These are phyloP conservation scores for Ensete glaucum DNA, from an alignment of 176 grass and related monocot species.

Conservation along the genomic window DNA sequence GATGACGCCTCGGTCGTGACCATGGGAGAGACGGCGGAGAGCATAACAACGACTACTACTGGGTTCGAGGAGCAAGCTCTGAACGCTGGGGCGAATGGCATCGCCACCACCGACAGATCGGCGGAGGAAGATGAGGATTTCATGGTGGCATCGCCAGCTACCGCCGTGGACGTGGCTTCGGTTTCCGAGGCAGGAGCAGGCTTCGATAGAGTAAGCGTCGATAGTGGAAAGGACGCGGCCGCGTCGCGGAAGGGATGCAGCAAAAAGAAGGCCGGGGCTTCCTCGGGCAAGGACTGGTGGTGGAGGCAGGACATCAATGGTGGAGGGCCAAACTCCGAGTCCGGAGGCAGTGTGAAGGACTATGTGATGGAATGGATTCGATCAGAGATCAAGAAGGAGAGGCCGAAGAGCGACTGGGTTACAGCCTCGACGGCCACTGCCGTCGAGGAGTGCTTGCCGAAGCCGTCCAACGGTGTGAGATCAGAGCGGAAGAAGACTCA, in stretches of 20 bases:
- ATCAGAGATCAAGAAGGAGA: conserved; percentile 93
- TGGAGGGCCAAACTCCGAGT: not conserved
- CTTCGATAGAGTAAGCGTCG: conserved; percentile 47
- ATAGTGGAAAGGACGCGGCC: conserved; percentile 34
- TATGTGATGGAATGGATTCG: conserved; percentile 99
- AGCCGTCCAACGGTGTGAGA: not conserved
- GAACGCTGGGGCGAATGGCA: not conserved
- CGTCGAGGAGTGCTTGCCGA: conserved; percentile 24
- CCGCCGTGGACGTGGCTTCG: conserved; percentile 35
- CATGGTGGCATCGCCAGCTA: conserved; percentile 26
- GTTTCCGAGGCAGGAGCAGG: conserved; percentile 27
- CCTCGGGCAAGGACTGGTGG: conserved; percentile 60
- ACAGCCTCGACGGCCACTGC: conserved; percentile 18
- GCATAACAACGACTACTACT: conserved; percentile 3
- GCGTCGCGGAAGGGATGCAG: conserved; percentile 21
- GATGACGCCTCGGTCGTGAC: conserved; percentile 8
- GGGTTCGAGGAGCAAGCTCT: conserved; percentile 3
- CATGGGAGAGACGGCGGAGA: conserved; percentile 17
- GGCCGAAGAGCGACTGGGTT: conserved; percentile 73
- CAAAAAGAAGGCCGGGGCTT: not conserved
- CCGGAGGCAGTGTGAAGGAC: conserved; percentile 49
- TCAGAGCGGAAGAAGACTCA: not conserved
- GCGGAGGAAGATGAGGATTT: conserved; percentile 43
- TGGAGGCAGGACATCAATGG: conserved; percentile 67
- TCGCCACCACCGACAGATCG: conserved; percentile 23